Evolutionary conservation across 768 basidiomycete genomes (phyloP).

Genomic region (Mycena capillaripes): DNA sequence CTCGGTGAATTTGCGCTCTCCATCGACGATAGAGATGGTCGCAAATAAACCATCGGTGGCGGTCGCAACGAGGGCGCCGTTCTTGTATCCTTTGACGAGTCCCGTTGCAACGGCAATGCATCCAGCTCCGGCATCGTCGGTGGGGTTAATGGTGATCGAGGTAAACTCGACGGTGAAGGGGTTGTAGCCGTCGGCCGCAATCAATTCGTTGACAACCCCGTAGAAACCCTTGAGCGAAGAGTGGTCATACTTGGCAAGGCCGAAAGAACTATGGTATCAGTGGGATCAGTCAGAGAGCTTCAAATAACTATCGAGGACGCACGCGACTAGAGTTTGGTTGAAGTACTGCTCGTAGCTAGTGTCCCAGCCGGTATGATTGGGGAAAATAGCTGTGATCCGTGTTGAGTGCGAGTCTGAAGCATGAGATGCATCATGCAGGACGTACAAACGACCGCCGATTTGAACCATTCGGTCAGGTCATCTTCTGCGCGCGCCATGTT

Average conservation of each 20-base stretch:
- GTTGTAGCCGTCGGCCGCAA: background rate
- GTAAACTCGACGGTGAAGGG: conserved; percentile 6
- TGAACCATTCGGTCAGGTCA: background rate
- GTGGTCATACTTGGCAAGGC: background rate
- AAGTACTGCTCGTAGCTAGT: conserved; percentile 10
- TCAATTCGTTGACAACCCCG: background rate
- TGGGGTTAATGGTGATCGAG: background rate
- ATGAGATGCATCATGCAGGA: no score
- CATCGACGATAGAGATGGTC: conserved; percentile 1
- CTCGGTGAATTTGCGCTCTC: conserved; percentile 5
- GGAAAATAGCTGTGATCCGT: background rate
- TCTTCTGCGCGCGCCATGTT: background rate
- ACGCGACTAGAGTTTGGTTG: conserved; percentile 10
- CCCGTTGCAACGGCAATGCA: conserved; percentile 3
- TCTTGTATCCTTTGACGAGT: background rate
- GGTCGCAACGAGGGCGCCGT: background rate
- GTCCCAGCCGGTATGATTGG: conserved; percentile 15
- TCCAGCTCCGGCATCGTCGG: background rate
- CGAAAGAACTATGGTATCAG: background rate
- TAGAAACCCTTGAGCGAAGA: background rate
- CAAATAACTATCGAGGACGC: background rate
- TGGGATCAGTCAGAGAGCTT: background rate
- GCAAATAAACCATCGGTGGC: background rate
- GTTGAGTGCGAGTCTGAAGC: background rate
- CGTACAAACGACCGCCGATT: background rate